phyloP scores from a whole-genome alignment of 495 filamentous ascomycete genomes.

The Rusavskia elegans region DNA sequence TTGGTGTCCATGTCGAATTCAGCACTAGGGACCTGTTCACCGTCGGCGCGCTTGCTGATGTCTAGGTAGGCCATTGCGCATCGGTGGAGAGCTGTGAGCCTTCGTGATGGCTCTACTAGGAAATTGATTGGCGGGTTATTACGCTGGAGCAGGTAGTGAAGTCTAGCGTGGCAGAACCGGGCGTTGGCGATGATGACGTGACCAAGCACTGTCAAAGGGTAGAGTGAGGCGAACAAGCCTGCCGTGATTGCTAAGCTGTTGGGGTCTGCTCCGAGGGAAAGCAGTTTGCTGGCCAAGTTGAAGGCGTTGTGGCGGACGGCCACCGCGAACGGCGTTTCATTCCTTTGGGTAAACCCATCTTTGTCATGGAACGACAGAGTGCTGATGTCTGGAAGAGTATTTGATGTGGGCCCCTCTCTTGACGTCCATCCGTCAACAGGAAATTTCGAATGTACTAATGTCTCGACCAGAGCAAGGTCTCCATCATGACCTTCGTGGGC shows the following conservation, averaged over 20 bases:
- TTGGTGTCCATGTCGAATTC: constrained; percentile 4
- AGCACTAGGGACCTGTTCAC: background rate
- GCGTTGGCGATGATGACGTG: constrained; percentile 5
- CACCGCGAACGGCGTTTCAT: constrained; percentile 6
- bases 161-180: constrained; percentile 1
- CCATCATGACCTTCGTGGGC: constrained; percentile 5
- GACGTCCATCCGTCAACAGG: constrained; percentile 2
- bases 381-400: background rate
- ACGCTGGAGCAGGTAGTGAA: constrained; percentile 9
- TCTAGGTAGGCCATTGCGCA: constrained; percentile 1
- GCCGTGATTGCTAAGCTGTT: constrained; percentile 2
- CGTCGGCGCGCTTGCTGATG: background rate
- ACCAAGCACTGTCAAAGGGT: constrained; percentile 6
- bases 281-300: constrained; percentile 5
- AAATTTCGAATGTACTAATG: background rate
- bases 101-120: constrained; percentile 6
- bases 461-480: constrained; percentile 2
- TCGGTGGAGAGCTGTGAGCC: constrained; percentile 5
- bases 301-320: constrained; percentile 8
- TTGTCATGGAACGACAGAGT: background rate
- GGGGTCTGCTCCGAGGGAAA: constrained; percentile 3
- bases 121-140: background rate
- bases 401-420: background rate
- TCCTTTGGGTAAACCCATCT: no score
- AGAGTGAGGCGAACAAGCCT: constrained; percentile 1